phyloP scores from a whole-genome alignment of 208 protist species.

The Trypanosoma cruzi region DNA sequence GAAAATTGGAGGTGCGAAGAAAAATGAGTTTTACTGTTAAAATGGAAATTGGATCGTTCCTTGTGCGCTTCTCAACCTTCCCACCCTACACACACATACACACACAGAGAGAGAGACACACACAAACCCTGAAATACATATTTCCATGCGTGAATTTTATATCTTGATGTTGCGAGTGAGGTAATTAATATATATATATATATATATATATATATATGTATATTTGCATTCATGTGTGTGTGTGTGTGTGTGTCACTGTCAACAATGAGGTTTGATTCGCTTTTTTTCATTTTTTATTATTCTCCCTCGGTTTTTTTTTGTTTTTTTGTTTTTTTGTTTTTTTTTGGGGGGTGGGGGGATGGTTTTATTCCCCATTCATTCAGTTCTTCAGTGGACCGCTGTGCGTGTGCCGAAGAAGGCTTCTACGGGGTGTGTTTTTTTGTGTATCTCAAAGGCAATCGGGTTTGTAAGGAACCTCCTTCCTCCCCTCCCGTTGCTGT shows the following conservation, averaged over 20 bases:
- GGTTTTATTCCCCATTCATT: slow-evolving; percentile 1
- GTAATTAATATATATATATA: no score
- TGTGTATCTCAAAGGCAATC: not conserved
- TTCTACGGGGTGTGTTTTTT: not conserved
- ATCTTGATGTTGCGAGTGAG: no score
- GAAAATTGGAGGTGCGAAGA: no score
- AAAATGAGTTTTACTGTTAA: no score
- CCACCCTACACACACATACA: no score
- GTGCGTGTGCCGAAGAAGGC: not conserved
- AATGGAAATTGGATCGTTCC: no score
- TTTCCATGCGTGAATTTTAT: no score
- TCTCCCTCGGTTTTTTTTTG: not conserved
- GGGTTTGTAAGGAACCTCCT: not conserved
- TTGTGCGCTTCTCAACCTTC: no score
- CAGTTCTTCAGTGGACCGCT: not conserved
- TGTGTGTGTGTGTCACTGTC: not conserved
- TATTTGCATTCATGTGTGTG: no score
- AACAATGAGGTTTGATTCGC: not conserved
- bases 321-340: slow-evolving; percentile 5
- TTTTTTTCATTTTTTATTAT: slow-evolving; percentile 1
- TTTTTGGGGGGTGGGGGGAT: no score
- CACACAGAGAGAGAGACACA: no score
- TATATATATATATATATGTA: not conserved
- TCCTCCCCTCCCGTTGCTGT: not conserved
- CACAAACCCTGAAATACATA: no score